Percentiles rank a stretch among this genome's conserved stretches.
phyloP scores from a whole-genome alignment of 2,329 filamentous ascomycete species.

The Diplodia seriata region DNA sequence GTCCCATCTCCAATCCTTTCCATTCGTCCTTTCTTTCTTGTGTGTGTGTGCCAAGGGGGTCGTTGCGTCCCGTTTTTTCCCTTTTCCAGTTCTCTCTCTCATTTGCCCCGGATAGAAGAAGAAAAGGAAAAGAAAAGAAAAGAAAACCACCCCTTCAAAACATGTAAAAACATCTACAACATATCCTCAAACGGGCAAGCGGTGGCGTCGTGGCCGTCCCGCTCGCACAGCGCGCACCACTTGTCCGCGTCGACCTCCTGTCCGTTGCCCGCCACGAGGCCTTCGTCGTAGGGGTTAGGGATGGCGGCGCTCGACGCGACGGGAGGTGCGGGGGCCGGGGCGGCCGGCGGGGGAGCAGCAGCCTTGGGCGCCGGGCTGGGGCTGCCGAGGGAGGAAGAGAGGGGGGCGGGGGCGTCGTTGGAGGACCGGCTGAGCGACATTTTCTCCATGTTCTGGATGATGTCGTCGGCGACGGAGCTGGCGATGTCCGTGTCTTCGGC shows the following conservation, averaged over 20 bases:
- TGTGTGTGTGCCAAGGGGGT: neutral
- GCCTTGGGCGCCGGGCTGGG: slow-evolving; percentile 13
- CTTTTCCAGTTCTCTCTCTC: neutral
- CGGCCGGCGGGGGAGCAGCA: slow-evolving; percentile 30
- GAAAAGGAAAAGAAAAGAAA: no score
- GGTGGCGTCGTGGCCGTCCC: slow-evolving; percentile 94
- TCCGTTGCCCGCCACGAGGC: slow-evolving; percentile 46
- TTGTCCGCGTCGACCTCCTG: slow-evolving; percentile 72
- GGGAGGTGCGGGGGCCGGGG: slow-evolving; percentile 22
- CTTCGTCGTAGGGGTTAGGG: slow-evolving; percentile 45
- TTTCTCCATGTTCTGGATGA: slow-evolving; percentile 41
- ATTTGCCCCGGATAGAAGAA: no score
- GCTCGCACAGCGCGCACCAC: slow-evolving; percentile 97
- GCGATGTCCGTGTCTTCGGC: slow-evolving; percentile 33
- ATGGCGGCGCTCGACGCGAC: slow-evolving; percentile 35
- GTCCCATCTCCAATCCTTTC: neutral
- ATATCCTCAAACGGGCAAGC: slow-evolving; percentile 92
- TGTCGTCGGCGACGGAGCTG: slow-evolving; percentile 36
- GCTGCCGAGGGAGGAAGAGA: slow-evolving; percentile 38
- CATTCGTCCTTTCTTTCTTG: neutral
- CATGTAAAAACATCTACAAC: slow-evolving; percentile 49
- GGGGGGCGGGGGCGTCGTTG: slow-evolving; percentile 35
- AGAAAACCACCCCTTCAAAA: no score
- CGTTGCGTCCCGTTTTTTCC: neutral
- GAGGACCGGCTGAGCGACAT: slow-evolving; percentile 44